Conservation (phyloP, 2,329 filamentous ascomycete genomes). For the Endothia cerciana region DNA sequence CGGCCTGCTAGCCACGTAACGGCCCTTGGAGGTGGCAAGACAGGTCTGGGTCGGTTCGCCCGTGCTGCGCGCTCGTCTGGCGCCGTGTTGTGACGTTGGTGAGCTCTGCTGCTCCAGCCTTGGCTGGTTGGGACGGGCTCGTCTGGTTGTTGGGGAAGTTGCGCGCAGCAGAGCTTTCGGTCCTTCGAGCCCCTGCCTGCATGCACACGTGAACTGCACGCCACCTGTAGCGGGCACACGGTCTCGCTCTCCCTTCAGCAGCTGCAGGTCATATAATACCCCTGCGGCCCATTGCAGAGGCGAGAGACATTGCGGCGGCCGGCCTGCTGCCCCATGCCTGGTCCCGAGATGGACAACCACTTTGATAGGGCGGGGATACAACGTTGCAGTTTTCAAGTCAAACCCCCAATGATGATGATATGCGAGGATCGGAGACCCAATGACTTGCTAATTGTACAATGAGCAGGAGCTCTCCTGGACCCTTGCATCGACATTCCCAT, state of each 20-base stretch:
- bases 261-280: background rate
- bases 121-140: background rate
- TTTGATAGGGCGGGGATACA: background rate
- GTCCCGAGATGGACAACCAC: background rate
- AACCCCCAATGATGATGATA: background rate
- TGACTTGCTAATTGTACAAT: constrained; percentile 2
- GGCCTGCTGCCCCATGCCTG: background rate
- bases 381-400: background rate
- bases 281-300: background rate
- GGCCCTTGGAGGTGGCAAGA: background rate
- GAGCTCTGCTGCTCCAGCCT: too few relatives aligned
- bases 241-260: background rate
- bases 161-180: background rate
- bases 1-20: constrained; percentile 3
- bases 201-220: constrained; percentile 5
- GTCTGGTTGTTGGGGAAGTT: background rate
- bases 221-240: background rate
- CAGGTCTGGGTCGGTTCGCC: background rate
- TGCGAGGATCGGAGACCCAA: background rate
- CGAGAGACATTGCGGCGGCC: background rate
- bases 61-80: background rate
- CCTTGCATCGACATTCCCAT: constrained; percentile 1
- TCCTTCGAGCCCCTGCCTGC: background rate
- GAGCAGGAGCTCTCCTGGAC: background rate
- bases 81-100: too few relatives aligned